These are phyloP conservation scores for Yamadazyma endophytica DNA, from an alignment of 805 yeast genomes.

Conservation along the genomic window DNA sequence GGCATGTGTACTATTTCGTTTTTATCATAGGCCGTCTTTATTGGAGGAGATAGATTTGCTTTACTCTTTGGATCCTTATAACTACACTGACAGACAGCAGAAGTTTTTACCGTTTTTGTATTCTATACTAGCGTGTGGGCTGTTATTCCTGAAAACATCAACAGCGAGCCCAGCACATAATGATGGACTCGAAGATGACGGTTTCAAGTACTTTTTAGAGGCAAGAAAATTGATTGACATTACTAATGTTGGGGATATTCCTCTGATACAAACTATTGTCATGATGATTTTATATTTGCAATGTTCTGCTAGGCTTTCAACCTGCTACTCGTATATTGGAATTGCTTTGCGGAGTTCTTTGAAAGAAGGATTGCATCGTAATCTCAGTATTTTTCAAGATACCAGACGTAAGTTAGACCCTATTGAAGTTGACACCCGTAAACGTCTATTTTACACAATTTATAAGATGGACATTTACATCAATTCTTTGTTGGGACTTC, in stretches of 20 bases:
- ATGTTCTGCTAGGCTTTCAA: constrained; percentile 80
- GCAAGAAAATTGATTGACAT: constrained; percentile 78
- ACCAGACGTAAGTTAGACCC: constrained; percentile 60
- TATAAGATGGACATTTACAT: constrained; percentile 89
- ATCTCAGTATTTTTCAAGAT: constrained; percentile 44
- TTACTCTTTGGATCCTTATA: constrained; percentile 70
- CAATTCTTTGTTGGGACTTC: constrained; percentile 82
- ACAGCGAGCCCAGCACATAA: constrained; percentile 15
- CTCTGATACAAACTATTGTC: constrained; percentile 79
- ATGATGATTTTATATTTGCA: constrained; percentile 84
- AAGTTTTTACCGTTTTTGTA: constrained; percentile 76
- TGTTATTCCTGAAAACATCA: constrained; percentile 56
- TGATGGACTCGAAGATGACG: constrained; percentile 62
- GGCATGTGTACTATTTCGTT: constrained; percentile 81
- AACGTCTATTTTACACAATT: constrained; percentile 83
- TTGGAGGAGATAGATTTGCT: constrained; percentile 69
- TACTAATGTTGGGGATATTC: constrained; percentile 77
- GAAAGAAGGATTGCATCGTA: constrained; percentile 79
- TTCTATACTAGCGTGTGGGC: constrained; percentile 87
- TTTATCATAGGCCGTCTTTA: constrained; percentile 81
- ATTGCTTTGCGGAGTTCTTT: constrained; percentile 79
- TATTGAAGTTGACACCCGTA: constrained; percentile 76
- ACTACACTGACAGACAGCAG: constrained; percentile 68
- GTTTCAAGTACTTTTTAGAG: constrained; percentile 73
- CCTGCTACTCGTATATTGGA: constrained; percentile 88